phyloP scores from a whole-genome alignment of 2,329 filamentous ascomycete species.

The Ophiosphaerella narmari region DNA sequence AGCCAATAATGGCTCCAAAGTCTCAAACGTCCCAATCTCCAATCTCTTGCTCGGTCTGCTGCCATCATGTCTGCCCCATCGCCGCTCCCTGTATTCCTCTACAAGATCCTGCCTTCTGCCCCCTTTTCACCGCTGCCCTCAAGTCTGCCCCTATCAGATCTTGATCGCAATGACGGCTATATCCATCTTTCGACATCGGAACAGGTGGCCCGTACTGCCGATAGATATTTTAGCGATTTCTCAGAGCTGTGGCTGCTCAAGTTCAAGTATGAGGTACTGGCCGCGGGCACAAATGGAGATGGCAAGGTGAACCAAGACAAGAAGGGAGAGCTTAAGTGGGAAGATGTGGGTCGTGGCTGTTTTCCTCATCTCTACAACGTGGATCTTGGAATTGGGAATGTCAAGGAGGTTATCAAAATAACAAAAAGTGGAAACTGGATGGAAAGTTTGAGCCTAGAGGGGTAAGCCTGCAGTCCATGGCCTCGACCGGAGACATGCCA shows the following conservation, averaged over 20 bases:
- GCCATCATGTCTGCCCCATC: conserved; percentile 36
- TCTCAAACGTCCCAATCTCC: neutral
- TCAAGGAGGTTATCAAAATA: conserved; percentile 56
- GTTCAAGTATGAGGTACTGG: conserved; percentile 54
- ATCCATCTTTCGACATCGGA: conserved; percentile 63
- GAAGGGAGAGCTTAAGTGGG: conserved; percentile 57
- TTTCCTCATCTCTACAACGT: conserved; percentile 64
- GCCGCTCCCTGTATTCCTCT: conserved; percentile 50
- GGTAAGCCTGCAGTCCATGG: conserved; percentile 28
- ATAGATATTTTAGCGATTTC: conserved; percentile 39
- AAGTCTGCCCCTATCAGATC: conserved; percentile 61
- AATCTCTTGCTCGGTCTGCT: neutral
- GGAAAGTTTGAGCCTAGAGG: conserved; percentile 38
- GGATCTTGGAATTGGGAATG: conserved; percentile 60
- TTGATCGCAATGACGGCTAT: conserved; percentile 65
- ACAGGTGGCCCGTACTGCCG: conserved; percentile 51
- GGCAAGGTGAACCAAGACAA: conserved; percentile 25
- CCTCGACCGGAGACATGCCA: too few species aligned
- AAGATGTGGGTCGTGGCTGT: conserved; percentile 51
- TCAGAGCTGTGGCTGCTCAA: conserved; percentile 58
- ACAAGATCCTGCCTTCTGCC: conserved; percentile 63
- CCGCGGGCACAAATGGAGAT: conserved; percentile 38
- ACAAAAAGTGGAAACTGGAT: conserved; percentile 56
- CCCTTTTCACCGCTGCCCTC: conserved; percentile 60
- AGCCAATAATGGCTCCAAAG: neutral